These are phyloP conservation scores for Candida alai DNA, from an alignment of 805 yeast species.

Conservation along the genomic window DNA sequence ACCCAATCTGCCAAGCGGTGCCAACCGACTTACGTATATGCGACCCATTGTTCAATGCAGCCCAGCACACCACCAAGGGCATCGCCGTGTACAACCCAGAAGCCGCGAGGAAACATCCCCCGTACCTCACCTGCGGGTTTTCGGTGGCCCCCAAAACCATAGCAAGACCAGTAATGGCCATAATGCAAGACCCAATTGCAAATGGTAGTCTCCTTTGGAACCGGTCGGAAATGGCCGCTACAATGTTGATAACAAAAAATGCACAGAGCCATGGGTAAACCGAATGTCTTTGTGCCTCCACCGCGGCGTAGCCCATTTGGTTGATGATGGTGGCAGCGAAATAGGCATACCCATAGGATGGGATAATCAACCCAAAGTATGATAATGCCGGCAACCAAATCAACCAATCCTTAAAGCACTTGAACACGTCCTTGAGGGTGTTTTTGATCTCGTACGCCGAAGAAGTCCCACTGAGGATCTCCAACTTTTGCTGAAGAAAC, in stretches of 20 bases:
- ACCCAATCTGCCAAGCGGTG: constrained; percentile 61
- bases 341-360: constrained; percentile 74
- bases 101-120: constrained; percentile 58
- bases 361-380: constrained; percentile 64
- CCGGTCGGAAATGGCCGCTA: constrained; percentile 63
- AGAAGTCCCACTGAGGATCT: constrained; percentile 37
- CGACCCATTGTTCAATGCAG: constrained; percentile 57
- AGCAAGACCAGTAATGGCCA: constrained; percentile 51
- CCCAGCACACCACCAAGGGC: constrained; percentile 72
- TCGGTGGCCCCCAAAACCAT: constrained; percentile 47
- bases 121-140: constrained; percentile 46
- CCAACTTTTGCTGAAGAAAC: constrained; percentile 52
- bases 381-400: constrained; percentile 55
- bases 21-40: constrained; percentile 58
- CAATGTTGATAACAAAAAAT: constrained; percentile 58
- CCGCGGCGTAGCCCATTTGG: constrained; percentile 61
- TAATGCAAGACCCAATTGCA: constrained; percentile 24
- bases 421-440: constrained; percentile 41
- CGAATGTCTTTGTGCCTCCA: constrained; percentile 73
- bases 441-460: constrained; percentile 50
- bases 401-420: constrained; percentile 57
- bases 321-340: constrained; percentile 66
- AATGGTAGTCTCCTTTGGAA: constrained; percentile 44
- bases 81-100: constrained; percentile 58
- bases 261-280: constrained; percentile 85